phyloP scores from a whole-genome alignment of 805 yeast genomes.

The Myxozyma nipponensis region DNA sequence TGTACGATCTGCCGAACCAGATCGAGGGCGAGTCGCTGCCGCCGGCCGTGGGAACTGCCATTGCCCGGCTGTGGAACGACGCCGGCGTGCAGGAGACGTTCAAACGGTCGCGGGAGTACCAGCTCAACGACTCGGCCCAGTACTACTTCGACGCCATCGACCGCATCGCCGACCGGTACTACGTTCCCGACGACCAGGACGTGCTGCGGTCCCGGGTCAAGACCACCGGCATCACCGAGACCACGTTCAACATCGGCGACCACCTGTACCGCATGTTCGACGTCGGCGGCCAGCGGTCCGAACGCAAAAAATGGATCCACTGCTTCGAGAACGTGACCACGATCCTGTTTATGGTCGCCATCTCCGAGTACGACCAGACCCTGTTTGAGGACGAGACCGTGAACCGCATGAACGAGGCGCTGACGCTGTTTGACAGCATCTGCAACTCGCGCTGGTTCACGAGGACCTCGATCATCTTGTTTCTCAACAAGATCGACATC shows the following conservation, averaged over 20 bases:
- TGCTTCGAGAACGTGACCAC: conserved; percentile 89
- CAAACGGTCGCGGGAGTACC: conserved; percentile 68
- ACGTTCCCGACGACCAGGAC: conserved; percentile 74
- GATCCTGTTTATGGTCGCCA: conserved; percentile 81
- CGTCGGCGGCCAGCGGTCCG: conserved; percentile 95
- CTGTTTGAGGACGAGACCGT: conserved; percentile 85
- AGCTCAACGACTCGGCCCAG: conserved; percentile 75
- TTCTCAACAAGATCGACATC: conserved; percentile 83
- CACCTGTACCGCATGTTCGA: conserved; percentile 74
- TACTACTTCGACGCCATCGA: conserved; percentile 75
- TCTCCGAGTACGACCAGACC: conserved; percentile 88
- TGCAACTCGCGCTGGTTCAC: conserved; percentile 83
- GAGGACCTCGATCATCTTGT: conserved; percentile 82
- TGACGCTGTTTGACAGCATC: conserved; percentile 74
- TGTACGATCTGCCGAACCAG: conserved; percentile 17
- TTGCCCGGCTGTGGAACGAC: conserved; percentile 60
- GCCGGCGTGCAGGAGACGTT: conserved; percentile 46
- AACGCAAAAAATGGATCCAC: conserved; percentile 90
- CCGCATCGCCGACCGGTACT: conserved; percentile 60
- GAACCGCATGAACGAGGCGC: conserved; percentile 86
- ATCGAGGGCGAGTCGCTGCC: conserved; percentile 34
- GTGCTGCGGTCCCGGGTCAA: conserved; percentile 87
- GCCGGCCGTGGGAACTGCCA: conserved; percentile 65
- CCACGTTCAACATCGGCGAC: conserved; percentile 64
- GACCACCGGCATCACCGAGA: conserved; percentile 93